Evolutionary conservation across 2,329 filamentous ascomycete species (phyloP), one percentile per base, ranked within the genome.

Genomic region (Diaporthe velutina): DNA sequence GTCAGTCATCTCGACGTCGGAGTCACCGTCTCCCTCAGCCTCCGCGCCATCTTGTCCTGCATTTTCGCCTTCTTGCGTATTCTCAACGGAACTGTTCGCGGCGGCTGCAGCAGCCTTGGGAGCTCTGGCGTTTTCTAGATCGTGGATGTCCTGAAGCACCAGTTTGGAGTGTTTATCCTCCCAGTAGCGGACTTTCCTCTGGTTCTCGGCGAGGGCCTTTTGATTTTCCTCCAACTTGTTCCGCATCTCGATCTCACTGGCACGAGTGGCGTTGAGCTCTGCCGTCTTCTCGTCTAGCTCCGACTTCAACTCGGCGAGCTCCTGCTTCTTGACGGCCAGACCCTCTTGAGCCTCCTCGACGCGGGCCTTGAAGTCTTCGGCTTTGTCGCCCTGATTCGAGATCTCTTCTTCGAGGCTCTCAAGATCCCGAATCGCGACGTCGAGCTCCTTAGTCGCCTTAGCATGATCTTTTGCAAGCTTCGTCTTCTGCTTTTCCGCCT

Each of bases 161-260:
- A 99, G 90, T 86, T 98, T 98, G 70, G 89, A 88, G 12, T 98
- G 87, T 86, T 98, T 98, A 75, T 98, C 95, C 72, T 95, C 88
- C 95, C 96, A 98, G 85, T 98, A 95, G 50, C 89, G 90, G 54
- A 94, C 89, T 75, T 94, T 92, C 84, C 94, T 96, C 82, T 97
- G 92, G 83, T 97, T 98, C 81, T 98, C 96, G 0, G 86, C 84
- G 19, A 98, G 89, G 13, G 93, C 91, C 85, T 99, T 99, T 78
- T 98, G 94, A 82, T 96, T 97, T 81, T 98, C 96, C 81, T 98
- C 97, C 1, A 99, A 92, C 85, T 98, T 98, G 85, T 98, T 98
- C 77, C 94, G 94, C 95, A 98, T 98, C 84, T 99, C 97, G 76
- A 99, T 98, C 83, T 99, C 97, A 4, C 93, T 88, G 0, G 95